phyloP scores from a whole-genome alignment of 176 grass and related monocot species.

The Melocanna baccifera region DNA sequence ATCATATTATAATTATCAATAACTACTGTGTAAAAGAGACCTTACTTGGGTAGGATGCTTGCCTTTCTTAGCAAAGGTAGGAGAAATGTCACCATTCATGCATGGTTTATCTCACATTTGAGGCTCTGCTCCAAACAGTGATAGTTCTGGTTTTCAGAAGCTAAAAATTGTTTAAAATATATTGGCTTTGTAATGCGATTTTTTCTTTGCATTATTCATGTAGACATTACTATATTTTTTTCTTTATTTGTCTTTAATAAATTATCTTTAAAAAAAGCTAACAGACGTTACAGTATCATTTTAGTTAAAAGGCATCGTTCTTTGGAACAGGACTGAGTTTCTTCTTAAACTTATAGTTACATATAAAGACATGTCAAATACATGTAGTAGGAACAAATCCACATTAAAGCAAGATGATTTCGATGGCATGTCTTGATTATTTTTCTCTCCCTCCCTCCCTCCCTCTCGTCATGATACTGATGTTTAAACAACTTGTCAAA shows the following conservation, averaged over 20 bases:
- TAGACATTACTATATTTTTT: too few relatives aligned
- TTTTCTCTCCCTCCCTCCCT: not conserved
- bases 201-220: too few relatives aligned
- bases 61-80: not conserved
- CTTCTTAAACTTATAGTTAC: not conserved
- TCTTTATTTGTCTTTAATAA: too few relatives aligned
- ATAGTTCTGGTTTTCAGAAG: too few relatives aligned
- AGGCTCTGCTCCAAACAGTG: too few relatives aligned
- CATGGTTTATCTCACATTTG: not conserved
- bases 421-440: constrained; percentile 14
- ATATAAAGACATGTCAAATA: constrained; percentile 22
- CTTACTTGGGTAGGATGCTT: not conserved
- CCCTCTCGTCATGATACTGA: not conserved
- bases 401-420: constrained; percentile 22
- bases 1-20: not conserved
- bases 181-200: too few relatives aligned
- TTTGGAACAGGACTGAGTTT: not conserved
- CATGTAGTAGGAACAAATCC: constrained; percentile 15
- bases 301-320: too few relatives aligned
- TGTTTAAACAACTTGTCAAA: constrained; percentile 29
- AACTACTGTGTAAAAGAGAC: not conserved
- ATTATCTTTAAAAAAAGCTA: too few relatives aligned
- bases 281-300: too few relatives aligned
- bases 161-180: too few relatives aligned
- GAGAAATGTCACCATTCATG: constrained; percentile 11